Evolutionary conservation across 805 yeast species (phyloP), one percentile per base, ranked within the genome.

Genomic region (Zygosaccharomyces rouxii): DNA sequence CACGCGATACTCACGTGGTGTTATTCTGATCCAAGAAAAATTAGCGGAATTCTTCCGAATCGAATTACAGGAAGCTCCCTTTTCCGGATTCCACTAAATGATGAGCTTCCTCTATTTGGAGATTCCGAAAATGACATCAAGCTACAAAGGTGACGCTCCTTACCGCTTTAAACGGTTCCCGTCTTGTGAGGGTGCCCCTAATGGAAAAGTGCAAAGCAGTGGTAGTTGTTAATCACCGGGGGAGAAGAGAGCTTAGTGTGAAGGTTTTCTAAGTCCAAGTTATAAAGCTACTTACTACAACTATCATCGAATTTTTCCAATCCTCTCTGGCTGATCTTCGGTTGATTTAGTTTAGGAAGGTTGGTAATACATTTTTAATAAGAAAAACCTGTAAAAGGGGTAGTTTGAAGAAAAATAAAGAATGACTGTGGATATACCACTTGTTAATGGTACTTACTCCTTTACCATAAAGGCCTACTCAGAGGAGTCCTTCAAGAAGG

Each of bases 391-490:
- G 16, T 33, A 4, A 33, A 18, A 33, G 37, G 37, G 37, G 23
- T 29, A 22, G 11, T 9, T 23, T 23, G 16, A 38, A 38, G 30
- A 30, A 23, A 28, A 28, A 35, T 42, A 39, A 47, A 25, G 9
- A n/a, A 56, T 55, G 57, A 57, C 60, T 35, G 55, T 48, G 43
- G 46, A 52, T 41, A 52, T 55, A 38, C 61, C 61, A 25, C 46
- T 57, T 51, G 74, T 80, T 52, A 80, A 79, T 62, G 84, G 83
- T 41, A 71, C 78, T 25, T 71, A 84, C 35, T 72, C 73, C 57
- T 70, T 78, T 48, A 69, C 73, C 30, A 68, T 79, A 44, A 72
- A 73, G 53, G 86, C 89, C 18, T 72, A 78, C 33, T 75, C 73
- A 44, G 60, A 65, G 35, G 62, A 59, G n/a, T 60, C 78, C 42